Base-by-base conservation (phyloP, 768 basidiomycete species). In the Mycena sanguinolenta region DNA sequence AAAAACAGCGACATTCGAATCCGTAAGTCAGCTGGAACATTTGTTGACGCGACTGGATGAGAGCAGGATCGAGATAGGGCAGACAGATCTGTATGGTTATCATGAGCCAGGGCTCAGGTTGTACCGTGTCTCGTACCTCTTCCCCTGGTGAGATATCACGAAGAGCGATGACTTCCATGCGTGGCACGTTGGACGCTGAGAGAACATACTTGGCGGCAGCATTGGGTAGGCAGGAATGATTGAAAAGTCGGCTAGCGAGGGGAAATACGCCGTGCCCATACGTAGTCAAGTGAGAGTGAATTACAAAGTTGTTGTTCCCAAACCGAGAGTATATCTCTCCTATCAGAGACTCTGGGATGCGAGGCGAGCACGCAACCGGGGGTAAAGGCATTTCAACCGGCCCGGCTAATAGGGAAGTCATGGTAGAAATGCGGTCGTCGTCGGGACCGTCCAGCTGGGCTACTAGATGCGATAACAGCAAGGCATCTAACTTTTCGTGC, bases 201-300 rank as follows among this genome's bases (percentile, higher is more conserved):
- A 93, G 79, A 53, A 79, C 75, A 74, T 92, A 93, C 76, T 88
- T 91, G 36, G 88, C 83, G 28, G 86, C 87, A 19, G 92, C 91
- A 72, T 93, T 94, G 1, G 94, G 93, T 21, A 86, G 73, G 78
- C 94, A 95, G 5, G 92, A 93, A 75, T 95, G 94, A 75, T 95
- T 95, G 82, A 95, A 94, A 16, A 89, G 76, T n/a, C 93, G 85
- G 75, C 94, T 95, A 2, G 94, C 91, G 13, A 88, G 78, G 10
- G 94, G 93, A 70, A 93, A 95, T 42, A 94, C 83, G 0, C 92
- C 94, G 80, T 94, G 91, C 0, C 88, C 94, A 74, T 91, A 82
- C 2, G 91, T 86, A 19, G 81, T 87, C 46, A 95, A 81, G 82
- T 94, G 92, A 3, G 90, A 91, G 74, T 94, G 91, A 27, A 95